These are phyloP conservation scores for Linum lewisii DNA, from an alignment of 345 rosid genomes.

Conservation along the genomic window DNA sequence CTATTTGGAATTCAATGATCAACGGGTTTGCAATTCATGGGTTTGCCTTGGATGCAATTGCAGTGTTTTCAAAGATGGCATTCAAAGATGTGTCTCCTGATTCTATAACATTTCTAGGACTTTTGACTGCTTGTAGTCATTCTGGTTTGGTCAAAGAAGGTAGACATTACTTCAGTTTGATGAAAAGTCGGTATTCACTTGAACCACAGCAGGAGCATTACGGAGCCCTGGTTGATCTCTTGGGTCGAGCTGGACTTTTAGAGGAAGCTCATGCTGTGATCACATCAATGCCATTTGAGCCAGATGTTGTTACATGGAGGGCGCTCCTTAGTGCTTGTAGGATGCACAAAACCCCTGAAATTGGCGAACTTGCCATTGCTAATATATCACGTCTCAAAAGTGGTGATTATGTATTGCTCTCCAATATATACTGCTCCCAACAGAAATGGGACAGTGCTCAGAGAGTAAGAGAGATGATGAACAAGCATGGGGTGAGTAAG, in stretches of 20 bases:
- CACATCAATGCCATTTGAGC: slow-evolving; percentile 50
- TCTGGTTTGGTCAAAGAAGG: slow-evolving; percentile 66
- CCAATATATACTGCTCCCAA: slow-evolving; percentile 62
- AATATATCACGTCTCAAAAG: slow-evolving; percentile 44
- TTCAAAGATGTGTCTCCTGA: slow-evolving; percentile 44
- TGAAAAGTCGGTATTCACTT: slow-evolving; percentile 34
- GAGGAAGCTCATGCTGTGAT: slow-evolving; percentile 59
- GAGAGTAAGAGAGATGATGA: slow-evolving; percentile 56
- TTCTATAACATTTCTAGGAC: slow-evolving; percentile 52
- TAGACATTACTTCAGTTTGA: slow-evolving; percentile 37
- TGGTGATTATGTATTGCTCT: slow-evolving; percentile 70
- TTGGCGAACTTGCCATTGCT: slow-evolving; percentile 56
- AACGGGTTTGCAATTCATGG: slow-evolving; percentile 73
- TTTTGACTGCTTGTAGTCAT: slow-evolving; percentile 66
- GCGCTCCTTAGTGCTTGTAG: slow-evolving; percentile 71
- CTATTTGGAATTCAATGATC: slow-evolving; percentile 76
- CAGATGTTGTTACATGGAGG: slow-evolving; percentile 83
- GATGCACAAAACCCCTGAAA: slow-evolving; percentile 32
- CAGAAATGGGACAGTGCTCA: slow-evolving; percentile 61
- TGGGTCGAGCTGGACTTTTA: slow-evolving; percentile 60
- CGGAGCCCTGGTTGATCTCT: slow-evolving; percentile 70
- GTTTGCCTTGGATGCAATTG: slow-evolving; percentile 43
- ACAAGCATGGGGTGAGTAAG: slow-evolving; percentile 48
- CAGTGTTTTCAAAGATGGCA: slow-evolving; percentile 48
- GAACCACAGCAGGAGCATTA: slow-evolving; percentile 65